Percentiles rank a stretch among this genome's conserved stretches.
Conservation (phyloP, 2,329 filamentous ascomycete species). For the Akanthomyces dipterigenus region DNA sequence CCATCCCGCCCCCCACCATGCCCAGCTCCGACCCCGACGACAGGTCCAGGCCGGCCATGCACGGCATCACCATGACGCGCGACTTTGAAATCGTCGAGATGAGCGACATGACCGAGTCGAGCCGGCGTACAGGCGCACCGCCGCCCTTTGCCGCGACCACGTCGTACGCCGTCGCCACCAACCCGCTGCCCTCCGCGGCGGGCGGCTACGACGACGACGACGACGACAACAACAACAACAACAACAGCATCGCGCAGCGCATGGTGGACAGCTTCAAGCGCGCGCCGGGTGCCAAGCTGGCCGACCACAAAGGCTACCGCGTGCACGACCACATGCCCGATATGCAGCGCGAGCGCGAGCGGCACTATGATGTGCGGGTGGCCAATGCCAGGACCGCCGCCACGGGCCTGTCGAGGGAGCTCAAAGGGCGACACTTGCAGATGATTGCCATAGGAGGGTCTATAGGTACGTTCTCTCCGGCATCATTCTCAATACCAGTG, state of each 20-base stretch:
- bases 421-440: conserved; percentile 74
- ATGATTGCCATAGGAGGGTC: conserved; percentile 90
- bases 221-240: too few relatives aligned
- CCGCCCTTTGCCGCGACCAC: conserved; percentile 7
- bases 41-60: conserved; percentile 10
- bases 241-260: conserved; percentile 23
- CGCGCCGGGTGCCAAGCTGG: conserved; percentile 40
- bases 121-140: neutral
- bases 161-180: conserved; percentile 12
- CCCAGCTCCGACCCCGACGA: conserved; percentile 8
- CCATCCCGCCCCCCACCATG: conserved; percentile 8
- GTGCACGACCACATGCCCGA: conserved; percentile 19
- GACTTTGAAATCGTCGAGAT: conserved; percentile 18
- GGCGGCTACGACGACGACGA: conserved; percentile 4
- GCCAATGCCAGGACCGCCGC: conserved; percentile 63
- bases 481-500: too few relatives aligned
- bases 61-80: conserved; percentile 15
- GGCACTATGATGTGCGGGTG: conserved; percentile 40
- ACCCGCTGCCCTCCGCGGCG: neutral
- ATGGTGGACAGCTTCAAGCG: conserved; percentile 51
- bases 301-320: conserved; percentile 21
- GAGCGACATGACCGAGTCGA: conserved; percentile 1
- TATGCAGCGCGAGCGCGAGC: conserved; percentile 17
- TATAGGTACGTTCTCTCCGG: conserved; percentile 48
- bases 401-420: conserved; percentile 60